Evolutionary conservation across 2,329 filamentous ascomycete genomes (phyloP).

Genomic region (Grosmannia huntii): DNA sequence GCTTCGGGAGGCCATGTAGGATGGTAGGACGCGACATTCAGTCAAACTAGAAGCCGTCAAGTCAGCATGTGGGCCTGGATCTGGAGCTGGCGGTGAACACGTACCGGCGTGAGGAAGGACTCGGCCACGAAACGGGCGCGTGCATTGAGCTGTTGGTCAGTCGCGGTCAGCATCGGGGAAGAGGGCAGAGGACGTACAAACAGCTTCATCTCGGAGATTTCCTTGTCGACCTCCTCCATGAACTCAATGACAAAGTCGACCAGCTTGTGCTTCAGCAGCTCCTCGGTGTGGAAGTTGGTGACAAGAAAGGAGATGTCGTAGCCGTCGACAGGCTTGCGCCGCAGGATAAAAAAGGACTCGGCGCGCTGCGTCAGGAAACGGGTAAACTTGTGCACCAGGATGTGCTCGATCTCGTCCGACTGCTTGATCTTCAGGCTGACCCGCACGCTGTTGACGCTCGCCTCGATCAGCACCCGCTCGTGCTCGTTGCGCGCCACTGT

Average conservation of each 20-base stretch:
- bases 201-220: constrained; percentile 99
- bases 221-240: constrained; percentile 99
- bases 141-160: constrained; percentile 63
- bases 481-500: constrained; percentile 92
- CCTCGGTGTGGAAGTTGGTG: constrained; percentile 96
- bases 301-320: constrained; percentile 99
- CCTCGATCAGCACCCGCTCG: constrained; percentile 90
- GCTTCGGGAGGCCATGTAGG: neutral
- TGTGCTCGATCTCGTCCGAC: constrained; percentile 96
- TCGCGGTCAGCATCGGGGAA: neutral
- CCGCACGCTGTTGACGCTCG: constrained; percentile 90
- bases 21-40: neutral
- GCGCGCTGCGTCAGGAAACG: constrained; percentile 92
- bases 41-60: neutral
- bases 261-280: constrained; percentile 97
- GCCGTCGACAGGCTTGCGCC: constrained; percentile 93
- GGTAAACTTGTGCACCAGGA: constrained; percentile 96
- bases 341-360: constrained; percentile 91
- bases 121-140: constrained; percentile 95
- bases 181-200: constrained; percentile 53
- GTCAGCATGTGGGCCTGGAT: neutral
- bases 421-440: constrained; percentile 99
- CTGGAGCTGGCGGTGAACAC: neutral
- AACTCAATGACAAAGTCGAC: constrained; percentile 99
- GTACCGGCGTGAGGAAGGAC: constrained; percentile 78